Evolutionary conservation across 768 basidiomycete genomes (phyloP).

Genomic region (Porphyrellus cyaneotinctus): DNA sequence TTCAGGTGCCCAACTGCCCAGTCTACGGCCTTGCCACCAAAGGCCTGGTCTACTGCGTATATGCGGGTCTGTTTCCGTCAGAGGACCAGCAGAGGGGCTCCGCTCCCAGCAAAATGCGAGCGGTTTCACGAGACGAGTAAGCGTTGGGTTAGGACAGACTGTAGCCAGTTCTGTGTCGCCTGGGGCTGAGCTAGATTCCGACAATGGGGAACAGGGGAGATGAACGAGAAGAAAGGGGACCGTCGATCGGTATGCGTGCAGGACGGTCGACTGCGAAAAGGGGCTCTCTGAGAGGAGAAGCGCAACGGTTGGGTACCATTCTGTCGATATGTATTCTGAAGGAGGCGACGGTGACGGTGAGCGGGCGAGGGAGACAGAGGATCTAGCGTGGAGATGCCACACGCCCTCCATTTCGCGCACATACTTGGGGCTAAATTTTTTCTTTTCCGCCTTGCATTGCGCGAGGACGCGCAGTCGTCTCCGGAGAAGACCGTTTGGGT

Average conservation of each 20-base stretch:
- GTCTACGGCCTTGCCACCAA: constrained; percentile 34
- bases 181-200: neutral
- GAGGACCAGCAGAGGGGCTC: neutral
- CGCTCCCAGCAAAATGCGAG: constrained; percentile 26
- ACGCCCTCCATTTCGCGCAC: constrained; percentile 94
- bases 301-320: constrained; percentile 43
- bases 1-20: constrained; percentile 21
- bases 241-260: constrained; percentile 67
- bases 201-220: constrained; percentile 45
- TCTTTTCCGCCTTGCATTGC: constrained; percentile 91
- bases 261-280: constrained; percentile 68
- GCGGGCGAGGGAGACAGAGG: neutral
- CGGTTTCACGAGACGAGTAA: constrained; percentile 18
- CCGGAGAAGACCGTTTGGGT: constrained; percentile 25
- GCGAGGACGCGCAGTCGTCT: constrained; percentile 71
- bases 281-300: constrained; percentile 76
- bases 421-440: constrained; percentile 71
- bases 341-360: neutral
- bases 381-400: constrained; percentile 38
- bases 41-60: constrained; percentile 36
- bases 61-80: neutral
- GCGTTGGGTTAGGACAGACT: constrained; percentile 22
- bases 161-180: constrained; percentile 2
- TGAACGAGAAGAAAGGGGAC: constrained; percentile 80
- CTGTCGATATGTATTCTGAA: neutral